Conservation (phyloP, 2,329 filamentous ascomycete species). For the Pyrenophora tritici-repentis region DNA sequence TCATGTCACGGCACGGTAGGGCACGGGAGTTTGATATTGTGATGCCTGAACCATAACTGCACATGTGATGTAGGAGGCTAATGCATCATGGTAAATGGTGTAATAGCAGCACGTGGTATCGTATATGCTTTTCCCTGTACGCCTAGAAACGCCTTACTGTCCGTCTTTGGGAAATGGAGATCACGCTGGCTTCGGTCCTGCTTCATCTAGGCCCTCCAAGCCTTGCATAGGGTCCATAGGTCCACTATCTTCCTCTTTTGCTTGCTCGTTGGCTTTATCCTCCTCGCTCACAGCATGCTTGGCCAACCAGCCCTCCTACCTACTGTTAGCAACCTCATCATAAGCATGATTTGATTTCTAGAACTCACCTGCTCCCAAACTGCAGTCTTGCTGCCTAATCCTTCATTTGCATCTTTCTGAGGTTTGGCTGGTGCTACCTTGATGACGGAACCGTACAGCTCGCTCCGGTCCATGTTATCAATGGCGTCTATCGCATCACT, state of each 20-base stretch:
- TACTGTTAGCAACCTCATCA: conserved; percentile 15
- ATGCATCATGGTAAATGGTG: background rate
- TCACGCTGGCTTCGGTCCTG: conserved; percentile 80
- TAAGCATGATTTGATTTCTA: background rate
- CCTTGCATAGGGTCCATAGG: conserved; percentile 93
- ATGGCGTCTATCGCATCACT: conserved; percentile 92
- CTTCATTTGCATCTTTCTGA: conserved; percentile 85
- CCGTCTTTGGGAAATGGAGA: background rate
- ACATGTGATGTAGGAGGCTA: too few relatives aligned
- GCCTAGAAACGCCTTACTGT: conserved; percentile 27
- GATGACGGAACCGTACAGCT: conserved; percentile 89
- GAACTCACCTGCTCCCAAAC: conserved; percentile 90
- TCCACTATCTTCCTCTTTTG: conserved; percentile 57
- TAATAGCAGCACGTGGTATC: conserved; percentile 13
- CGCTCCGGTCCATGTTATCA: conserved; percentile 98
- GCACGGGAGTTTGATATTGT: too few relatives aligned
- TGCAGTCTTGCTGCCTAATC: conserved; percentile 88
- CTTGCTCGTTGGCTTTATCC: conserved; percentile 66
- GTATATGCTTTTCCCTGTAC: conserved; percentile 13
- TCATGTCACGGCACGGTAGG: background rate
- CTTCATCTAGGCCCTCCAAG: conserved; percentile 88
- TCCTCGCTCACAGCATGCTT: conserved; percentile 85
- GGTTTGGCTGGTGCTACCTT: conserved; percentile 92
- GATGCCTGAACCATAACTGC: too few relatives aligned
- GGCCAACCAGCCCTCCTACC: conserved; percentile 88